phyloP scores from a whole-genome alignment of 805 yeast genomes.

The Candida stauntonica region DNA sequence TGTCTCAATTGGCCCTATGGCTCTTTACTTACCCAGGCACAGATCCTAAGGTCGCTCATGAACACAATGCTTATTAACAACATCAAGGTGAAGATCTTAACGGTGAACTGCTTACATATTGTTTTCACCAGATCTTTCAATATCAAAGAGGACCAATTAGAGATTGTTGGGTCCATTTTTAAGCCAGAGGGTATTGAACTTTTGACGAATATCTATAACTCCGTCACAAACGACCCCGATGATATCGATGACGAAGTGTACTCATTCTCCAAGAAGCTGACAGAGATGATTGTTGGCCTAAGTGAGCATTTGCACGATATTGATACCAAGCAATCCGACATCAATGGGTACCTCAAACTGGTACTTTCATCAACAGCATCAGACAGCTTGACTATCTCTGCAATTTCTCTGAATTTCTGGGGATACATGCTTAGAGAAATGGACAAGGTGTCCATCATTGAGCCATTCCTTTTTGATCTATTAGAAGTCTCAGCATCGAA shows the following conservation, averaged over 20 bases:
- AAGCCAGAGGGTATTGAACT: slow-evolving; percentile 67
- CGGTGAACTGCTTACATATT: slow-evolving; percentile 88
- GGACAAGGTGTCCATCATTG: slow-evolving; percentile 48
- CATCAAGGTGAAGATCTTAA: slow-evolving; percentile 69
- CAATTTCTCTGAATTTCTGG: slow-evolving; percentile 92
- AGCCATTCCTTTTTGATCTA: slow-evolving; percentile 56
- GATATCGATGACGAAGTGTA: slow-evolving; percentile 78
- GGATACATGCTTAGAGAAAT: slow-evolving; percentile 82
- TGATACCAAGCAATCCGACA: slow-evolving; percentile 47
- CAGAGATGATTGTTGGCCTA: slow-evolving; percentile 86
- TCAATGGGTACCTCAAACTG: slow-evolving; percentile 63
- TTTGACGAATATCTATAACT: slow-evolving; percentile 58
- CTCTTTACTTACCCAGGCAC: slow-evolving; percentile 59
- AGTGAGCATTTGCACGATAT: slow-evolving; percentile 68
- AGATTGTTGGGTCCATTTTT: slow-evolving; percentile 76
- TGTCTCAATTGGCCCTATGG: slow-evolving; percentile 92
- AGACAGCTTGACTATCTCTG: slow-evolving; percentile 84
- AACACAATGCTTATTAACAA: slow-evolving; percentile 53
- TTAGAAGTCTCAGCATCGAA: slow-evolving; percentile 76
- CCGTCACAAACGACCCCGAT: slow-evolving; percentile 51
- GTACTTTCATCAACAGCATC: slow-evolving; percentile 79
- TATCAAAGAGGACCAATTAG: slow-evolving; percentile 62
- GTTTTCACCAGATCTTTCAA: slow-evolving; percentile 76
- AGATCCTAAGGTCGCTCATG: slow-evolving; percentile 61
- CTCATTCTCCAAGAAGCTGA: slow-evolving; percentile 80